Percentiles rank a stretch among this genome's conserved stretches.
These are phyloP conservation scores for Pseudogymnoascus sp. DNA, from an alignment of 2,329 filamentous ascomycete species.

Conservation along the genomic window DNA sequence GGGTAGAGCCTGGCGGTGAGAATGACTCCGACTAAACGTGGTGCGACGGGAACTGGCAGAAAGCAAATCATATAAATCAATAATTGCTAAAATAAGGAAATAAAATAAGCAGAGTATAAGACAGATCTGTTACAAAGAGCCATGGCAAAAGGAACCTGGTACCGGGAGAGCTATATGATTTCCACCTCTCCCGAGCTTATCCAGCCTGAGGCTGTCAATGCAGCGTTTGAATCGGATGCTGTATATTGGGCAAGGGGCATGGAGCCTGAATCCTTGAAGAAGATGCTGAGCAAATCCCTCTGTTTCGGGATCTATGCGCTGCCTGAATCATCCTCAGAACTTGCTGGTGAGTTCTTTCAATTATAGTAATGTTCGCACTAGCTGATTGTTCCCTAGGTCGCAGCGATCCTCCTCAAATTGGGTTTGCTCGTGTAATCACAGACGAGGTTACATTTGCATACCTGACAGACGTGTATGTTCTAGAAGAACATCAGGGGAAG, in stretches of 20 bases:
- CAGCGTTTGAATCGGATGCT: conserved; percentile 47
- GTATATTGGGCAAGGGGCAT: conserved; percentile 55
- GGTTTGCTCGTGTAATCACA: conserved; percentile 58
- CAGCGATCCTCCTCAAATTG: conserved; percentile 37
- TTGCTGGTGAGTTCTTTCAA: conserved; percentile 25
- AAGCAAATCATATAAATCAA: not conserved
- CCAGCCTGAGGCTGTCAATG: conserved; percentile 46
- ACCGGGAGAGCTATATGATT: conserved; percentile 48
- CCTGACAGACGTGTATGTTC: conserved; percentile 61
- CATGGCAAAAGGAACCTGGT: conserved; percentile 34
- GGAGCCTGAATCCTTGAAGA: conserved; percentile 40
- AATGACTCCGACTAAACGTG: not conserved
- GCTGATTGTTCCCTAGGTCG: conserved; percentile 15
- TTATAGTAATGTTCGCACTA: not conserved
- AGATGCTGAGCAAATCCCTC: conserved; percentile 50
- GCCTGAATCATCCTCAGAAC: conserved; percentile 27
- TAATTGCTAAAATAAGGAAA: not conserved
- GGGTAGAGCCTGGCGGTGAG: conserved; percentile 1
- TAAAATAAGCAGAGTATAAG: not conserved
- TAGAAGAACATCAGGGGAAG: conserved; percentile 49
- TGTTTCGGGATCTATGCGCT: conserved; percentile 51
- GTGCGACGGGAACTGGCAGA: not conserved
- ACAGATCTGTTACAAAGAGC: not conserved
- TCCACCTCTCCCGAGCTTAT: conserved; percentile 53
- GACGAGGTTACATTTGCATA: conserved; percentile 64